Conservation (phyloP, 2,329 filamentous ascomycete genomes). For the Talaromyces funiculosus region DNA sequence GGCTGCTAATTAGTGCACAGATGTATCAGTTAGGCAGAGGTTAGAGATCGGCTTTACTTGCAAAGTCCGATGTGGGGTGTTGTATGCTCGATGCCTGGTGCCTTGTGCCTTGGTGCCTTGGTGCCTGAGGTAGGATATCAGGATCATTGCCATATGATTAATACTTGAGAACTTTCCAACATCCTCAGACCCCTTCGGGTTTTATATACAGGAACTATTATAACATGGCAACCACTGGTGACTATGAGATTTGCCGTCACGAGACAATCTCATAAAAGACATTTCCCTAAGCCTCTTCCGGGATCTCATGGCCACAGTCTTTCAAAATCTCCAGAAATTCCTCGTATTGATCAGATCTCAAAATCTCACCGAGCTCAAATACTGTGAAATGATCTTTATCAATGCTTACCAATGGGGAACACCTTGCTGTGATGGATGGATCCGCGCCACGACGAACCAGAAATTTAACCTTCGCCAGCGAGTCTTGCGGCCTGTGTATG, state of each 20-base stretch:
- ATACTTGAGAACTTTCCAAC: no score
- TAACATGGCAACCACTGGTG: not conserved
- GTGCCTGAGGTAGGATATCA: no score
- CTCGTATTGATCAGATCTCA: not conserved
- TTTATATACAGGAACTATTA: not conserved
- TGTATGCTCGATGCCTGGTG: not conserved
- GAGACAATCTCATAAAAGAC: not conserved
- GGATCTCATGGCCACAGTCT: not conserved
- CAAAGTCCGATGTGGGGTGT: not conserved
- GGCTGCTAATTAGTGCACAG: not conserved
- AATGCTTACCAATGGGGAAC: not conserved
- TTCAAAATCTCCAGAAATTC: not conserved
- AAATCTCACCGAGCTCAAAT: not conserved
- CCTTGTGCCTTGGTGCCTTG: not conserved
- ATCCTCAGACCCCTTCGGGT: no score
- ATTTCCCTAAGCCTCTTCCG: not conserved
- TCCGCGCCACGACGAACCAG: not conserved
- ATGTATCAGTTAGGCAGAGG: not conserved
- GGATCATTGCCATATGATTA: no score
- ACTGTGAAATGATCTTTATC: not conserved
- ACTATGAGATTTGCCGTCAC: not conserved
- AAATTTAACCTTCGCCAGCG: not conserved
- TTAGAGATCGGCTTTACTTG: not conserved
- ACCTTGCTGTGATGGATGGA: not conserved
- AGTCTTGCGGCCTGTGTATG: not conserved